phyloP scores from a whole-genome alignment of 441 rosid genomes.

The Adansonia madagascariensis region DNA sequence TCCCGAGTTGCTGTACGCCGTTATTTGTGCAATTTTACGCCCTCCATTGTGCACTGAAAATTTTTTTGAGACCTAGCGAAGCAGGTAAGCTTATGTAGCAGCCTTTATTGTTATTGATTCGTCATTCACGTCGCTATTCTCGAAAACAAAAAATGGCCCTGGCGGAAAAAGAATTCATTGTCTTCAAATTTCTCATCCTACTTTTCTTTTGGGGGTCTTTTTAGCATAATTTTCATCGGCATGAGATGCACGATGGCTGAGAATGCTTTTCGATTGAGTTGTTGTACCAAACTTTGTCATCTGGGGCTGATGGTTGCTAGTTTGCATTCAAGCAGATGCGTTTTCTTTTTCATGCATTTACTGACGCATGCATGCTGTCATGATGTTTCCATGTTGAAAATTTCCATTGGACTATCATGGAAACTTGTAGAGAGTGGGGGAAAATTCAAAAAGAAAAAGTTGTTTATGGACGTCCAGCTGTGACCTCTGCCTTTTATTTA shows the following conservation, averaged over 20 bases:
- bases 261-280: slow-evolving; percentile 2
- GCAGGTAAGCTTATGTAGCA: background rate
- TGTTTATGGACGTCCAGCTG: background rate
- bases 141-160: background rate
- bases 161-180: background rate
- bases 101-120: slow-evolving; percentile 13
- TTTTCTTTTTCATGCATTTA: too few relatives aligned
- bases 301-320: too few relatives aligned
- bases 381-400: too few relatives aligned
- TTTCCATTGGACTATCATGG: too few relatives aligned
- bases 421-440: too few relatives aligned
- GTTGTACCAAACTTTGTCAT: background rate
- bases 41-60: slow-evolving; percentile 15
- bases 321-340: too few relatives aligned
- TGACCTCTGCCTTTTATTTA: background rate
- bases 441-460: background rate
- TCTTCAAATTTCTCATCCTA: background rate
- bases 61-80: background rate
- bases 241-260: background rate
- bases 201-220: background rate
- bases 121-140: background rate
- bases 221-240: background rate
- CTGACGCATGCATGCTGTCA: too few relatives aligned
- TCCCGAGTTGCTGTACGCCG: background rate
- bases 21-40: background rate